Percentiles rank a stretch among this genome's conserved stretches.
Conservation (phyloP, 1,284 basidiomycete genomes). For the Ustilago trichophora region DNA sequence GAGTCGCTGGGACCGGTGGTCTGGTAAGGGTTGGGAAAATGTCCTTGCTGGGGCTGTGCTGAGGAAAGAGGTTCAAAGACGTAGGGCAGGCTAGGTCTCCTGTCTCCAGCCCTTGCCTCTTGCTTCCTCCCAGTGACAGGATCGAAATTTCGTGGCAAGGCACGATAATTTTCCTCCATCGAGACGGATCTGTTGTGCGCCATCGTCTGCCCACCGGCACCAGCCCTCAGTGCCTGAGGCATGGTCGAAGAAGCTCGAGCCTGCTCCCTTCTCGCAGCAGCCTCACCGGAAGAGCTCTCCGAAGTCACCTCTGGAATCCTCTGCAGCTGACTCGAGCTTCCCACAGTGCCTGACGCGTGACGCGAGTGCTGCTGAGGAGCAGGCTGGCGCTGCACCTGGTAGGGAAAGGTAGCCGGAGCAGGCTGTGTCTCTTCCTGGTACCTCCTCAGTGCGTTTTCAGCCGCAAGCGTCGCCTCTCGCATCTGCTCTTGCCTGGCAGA, state of each 20-base stretch:
- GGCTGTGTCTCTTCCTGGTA: slow-evolving; percentile 26
- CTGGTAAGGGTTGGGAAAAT: slow-evolving; percentile 29
- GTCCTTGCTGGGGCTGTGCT: neutral
- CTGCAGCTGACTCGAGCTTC: slow-evolving; percentile 9
- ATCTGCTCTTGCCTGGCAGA: slow-evolving; percentile 16
- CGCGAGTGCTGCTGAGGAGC: slow-evolving; percentile 4
- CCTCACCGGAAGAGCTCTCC: slow-evolving; percentile 23
- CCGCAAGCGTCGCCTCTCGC: slow-evolving; percentile 18
- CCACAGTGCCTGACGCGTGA: slow-evolving; percentile 10
- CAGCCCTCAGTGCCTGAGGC: slow-evolving; percentile 7
- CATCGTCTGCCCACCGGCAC: neutral
- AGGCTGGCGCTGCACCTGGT: slow-evolving; percentile 15
- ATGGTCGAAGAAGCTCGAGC: neutral
- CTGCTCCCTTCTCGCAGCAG: too few species aligned
- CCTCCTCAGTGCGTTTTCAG: slow-evolving; percentile 15
- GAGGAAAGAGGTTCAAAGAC: slow-evolving; percentile 22
- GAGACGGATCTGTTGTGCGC: slow-evolving; percentile 8
- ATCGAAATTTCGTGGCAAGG: slow-evolving; percentile 36
- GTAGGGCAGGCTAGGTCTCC: slow-evolving; percentile 32
- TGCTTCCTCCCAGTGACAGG: slow-evolving; percentile 33
- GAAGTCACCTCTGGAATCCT: slow-evolving; percentile 20
- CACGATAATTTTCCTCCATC: slow-evolving; percentile 23
- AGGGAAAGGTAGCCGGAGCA: slow-evolving; percentile 4
- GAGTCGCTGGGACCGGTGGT: slow-evolving; percentile 9
- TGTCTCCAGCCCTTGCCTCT: neutral